Evolutionary conservation across 1,139 yeast species (phyloP), one percentile per base, ranked within the genome.

Genomic region (Arxiozyma bovina): DNA sequence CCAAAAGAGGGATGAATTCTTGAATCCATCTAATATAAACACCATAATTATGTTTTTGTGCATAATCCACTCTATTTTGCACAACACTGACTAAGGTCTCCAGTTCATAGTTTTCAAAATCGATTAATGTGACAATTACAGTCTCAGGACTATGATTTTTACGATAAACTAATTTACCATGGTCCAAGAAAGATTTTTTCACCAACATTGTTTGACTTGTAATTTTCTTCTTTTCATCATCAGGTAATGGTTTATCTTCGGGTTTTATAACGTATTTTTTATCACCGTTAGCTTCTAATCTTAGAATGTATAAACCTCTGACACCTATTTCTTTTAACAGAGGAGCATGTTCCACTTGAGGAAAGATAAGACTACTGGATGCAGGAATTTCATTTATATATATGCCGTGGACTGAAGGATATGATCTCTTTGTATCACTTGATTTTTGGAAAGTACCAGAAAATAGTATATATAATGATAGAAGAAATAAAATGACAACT

Each of bases 41-140:
- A 18, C 96, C 97, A 68, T 84, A 89, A 47, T 78, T 77, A 63
- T 87, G 89, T 30, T 70, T 71, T 66, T 83, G 84, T 9, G 94
- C 95, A 65, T 89, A 90, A 64, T 85, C 86, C 38, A 85, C 84
- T 65, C 96, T 79, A 69, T 89, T 89, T 65, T 87, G 90, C 17
- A 87, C 85, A 52, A 89, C 75, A 55, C 78, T 78, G 22, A 84
- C 80, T 56, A 88, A 73, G 41, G 83, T 80, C 12, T 79, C 78
- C 54, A 78, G 64, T 44, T 84, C 81, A 65, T 83, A 85, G 58
- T 76, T 79, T 55, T 83, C 87, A 64, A 81, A 87, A 71, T 90
- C 96, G 42, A 91, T 73, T 3, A 85, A 83, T 1, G 95, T 83
- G n/a, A 91, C 96, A 45, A 91, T 67, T 38, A 91, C 81, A 41